Base-by-base conservation (phyloP, 208 protist genomes). In the Leishmania arabica region DNA sequence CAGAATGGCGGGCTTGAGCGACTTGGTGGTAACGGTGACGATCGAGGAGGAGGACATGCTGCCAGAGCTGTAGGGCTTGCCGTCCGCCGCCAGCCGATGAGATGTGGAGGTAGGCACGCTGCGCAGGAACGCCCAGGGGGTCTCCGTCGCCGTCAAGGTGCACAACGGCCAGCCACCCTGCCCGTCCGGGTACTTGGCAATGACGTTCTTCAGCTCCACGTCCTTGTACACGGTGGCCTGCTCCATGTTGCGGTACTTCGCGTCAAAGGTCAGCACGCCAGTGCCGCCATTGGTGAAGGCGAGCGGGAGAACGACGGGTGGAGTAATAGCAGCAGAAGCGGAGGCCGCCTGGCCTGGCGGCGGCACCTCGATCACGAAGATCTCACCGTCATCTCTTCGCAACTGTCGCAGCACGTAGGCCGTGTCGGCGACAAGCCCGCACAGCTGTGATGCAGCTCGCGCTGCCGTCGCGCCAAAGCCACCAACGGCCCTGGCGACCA, bases 111-210 rank as follows among this genome's bases (percentile, higher is more conserved):
- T 82, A 15, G 75, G 78, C 54, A 86, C 78, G 60, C 73, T 86
- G 53, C 85, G 85, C 77, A 90, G 54, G 54, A 75, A 87, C n/a
- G 74, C 65, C 83, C 84, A 87, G 54, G 82, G 80, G 3, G 77
- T 62, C 64, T 77, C 74, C 19, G 77, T 58, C 27, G 80, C 75
- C 37, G 72, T 70, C 47, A 78, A 17, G 45, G 64, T 76, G 65
- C 70, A 84, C 27, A 88, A 89, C 34, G 87, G 88, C 91, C 93
- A 98, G 15, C 86, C 88, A 62, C 93, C 92, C 78, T 96, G 91
- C 42, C 79, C 79, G 77, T 98, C 95, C 6, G 96, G 95, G 72
- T 92, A 97, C 87, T 95, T 97, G 27, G 89, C 90, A 47, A 97
- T 45, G 15, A 92, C 73, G 53, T 83, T 91, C 79, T 95, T 97